These are phyloP conservation scores for Solanum chmielewskii DNA, from an alignment of 257 asterid species.

Conservation along the genomic window DNA sequence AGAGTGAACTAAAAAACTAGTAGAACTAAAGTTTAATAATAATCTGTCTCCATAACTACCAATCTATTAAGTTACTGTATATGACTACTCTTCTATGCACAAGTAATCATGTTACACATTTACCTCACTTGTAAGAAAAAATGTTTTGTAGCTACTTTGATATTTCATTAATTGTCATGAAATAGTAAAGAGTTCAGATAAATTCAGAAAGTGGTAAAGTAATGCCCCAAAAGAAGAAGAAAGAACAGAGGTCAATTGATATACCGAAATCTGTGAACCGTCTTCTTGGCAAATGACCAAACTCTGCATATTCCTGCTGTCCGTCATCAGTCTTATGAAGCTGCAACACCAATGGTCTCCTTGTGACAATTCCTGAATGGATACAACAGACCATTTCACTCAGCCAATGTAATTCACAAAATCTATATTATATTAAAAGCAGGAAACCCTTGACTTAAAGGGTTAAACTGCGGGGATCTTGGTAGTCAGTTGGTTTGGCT, in stretches of 20 bases:
- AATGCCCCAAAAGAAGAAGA: neutral
- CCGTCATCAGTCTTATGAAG: slow-evolving; percentile 70
- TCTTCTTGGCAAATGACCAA: slow-evolving; percentile 63
- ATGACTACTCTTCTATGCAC: neutral
- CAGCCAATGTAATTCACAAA: neutral
- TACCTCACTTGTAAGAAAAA: neutral
- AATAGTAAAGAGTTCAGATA: neutral
- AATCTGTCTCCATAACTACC: neutral
- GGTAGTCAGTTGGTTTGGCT: neutral
- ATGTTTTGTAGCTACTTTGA: neutral
- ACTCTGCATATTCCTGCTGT: slow-evolving; percentile 82
- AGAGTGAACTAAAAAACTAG: neutral
- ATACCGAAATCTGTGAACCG: slow-evolving; percentile 71
- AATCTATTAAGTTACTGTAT: neutral
- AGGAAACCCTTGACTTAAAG: neutral
- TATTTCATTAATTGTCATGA: neutral
- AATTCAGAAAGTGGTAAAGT: neutral
- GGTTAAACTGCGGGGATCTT: neutral
- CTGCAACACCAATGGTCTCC: slow-evolving; percentile 94
- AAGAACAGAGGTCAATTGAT: neutral
- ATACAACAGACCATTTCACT: neutral
- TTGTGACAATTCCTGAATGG: slow-evolving; percentile 77
- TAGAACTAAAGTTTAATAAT: neutral
- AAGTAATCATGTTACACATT: neutral
- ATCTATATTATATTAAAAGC: neutral